Evolutionary conservation across 148 eudicot genomes (phyloP).

Genomic region (Selenicereus undatus): DNA sequence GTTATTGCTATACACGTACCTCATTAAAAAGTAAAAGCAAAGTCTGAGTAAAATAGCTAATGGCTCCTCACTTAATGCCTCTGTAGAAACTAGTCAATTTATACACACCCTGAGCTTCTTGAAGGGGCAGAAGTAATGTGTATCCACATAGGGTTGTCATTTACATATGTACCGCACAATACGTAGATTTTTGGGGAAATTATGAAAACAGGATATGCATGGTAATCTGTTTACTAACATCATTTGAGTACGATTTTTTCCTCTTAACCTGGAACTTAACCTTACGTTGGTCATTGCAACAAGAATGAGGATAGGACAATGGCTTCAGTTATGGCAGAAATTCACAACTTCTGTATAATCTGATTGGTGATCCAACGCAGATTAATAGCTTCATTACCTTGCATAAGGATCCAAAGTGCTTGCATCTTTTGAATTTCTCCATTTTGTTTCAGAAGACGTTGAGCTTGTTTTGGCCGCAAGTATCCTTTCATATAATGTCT

Average conservation of each 20-base stretch:
- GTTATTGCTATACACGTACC: background rate
- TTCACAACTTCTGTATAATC: background rate
- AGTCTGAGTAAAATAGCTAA: background rate
- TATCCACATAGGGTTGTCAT: background rate
- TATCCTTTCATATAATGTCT: conserved; percentile 77
- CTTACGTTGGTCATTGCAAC: background rate
- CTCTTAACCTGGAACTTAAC: background rate
- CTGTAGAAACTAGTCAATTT: background rate
- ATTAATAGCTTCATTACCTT: conserved; percentile 43
- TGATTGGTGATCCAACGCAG: background rate
- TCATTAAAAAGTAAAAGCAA: background rate
- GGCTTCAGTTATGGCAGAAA: background rate
- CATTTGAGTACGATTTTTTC: background rate
- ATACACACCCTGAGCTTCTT: background rate
- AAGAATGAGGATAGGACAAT: background rate
- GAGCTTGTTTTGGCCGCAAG: conserved; percentile 63
- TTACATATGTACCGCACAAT: background rate
- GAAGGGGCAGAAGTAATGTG: background rate
- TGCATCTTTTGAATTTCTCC: conserved; percentile 57
- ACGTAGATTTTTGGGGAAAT: background rate
- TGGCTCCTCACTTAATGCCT: background rate
- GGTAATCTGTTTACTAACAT: background rate
- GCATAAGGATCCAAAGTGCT: conserved; percentile 55
- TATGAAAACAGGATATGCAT: background rate
- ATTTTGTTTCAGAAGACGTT: conserved; percentile 51